A percentile compares a stretch with the other conserved stretches of the same genome.
These are phyloP conservation scores for Penicillium sp. DNA, from an alignment of 2,329 filamentous ascomycete genomes.

Conservation along the genomic window DNA sequence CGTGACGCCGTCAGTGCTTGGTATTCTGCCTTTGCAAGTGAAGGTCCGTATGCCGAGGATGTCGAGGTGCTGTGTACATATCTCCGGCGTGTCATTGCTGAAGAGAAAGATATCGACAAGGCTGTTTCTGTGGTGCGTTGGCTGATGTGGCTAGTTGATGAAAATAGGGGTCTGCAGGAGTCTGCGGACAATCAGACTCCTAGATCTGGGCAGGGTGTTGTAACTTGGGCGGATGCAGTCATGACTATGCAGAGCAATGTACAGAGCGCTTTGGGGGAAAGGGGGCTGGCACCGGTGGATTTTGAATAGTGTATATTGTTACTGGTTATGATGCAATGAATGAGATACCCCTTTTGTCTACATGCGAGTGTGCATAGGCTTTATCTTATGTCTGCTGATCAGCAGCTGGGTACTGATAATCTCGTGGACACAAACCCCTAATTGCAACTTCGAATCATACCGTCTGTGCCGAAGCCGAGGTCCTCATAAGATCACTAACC, in stretches of 20 bases:
- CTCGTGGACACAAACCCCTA: not conserved
- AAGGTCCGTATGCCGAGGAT: constrained; percentile 76
- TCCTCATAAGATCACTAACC: not conserved
- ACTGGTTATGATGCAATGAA: constrained; percentile 6
- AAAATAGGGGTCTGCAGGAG: constrained; percentile 32
- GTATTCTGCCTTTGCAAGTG: constrained; percentile 64
- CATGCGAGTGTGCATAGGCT: not conserved
- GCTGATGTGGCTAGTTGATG: constrained; percentile 45
- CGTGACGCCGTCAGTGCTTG: constrained; percentile 70
- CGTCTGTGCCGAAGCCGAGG: not conserved
- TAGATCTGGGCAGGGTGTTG: constrained; percentile 15
- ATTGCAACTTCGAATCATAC: not conserved
- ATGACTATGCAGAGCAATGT: constrained; percentile 40
- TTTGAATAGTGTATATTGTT: constrained; percentile 29
- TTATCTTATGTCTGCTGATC: not conserved
- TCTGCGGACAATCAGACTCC: constrained; percentile 35
- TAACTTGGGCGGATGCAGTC: constrained; percentile 38
- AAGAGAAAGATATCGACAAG: constrained; percentile 75
- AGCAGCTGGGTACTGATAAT: not conserved
- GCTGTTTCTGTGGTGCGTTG: constrained; percentile 65
- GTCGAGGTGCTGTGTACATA: constrained; percentile 70
- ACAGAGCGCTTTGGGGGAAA: constrained; percentile 39
- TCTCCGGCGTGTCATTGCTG: constrained; percentile 62
- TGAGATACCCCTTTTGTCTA: not conserved
- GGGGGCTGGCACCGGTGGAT: constrained; percentile 45